phyloP scores from a whole-genome alignment of 1,284 basidiomycete genomes.

The Pseudomicrostroma phylloplanum region DNA sequence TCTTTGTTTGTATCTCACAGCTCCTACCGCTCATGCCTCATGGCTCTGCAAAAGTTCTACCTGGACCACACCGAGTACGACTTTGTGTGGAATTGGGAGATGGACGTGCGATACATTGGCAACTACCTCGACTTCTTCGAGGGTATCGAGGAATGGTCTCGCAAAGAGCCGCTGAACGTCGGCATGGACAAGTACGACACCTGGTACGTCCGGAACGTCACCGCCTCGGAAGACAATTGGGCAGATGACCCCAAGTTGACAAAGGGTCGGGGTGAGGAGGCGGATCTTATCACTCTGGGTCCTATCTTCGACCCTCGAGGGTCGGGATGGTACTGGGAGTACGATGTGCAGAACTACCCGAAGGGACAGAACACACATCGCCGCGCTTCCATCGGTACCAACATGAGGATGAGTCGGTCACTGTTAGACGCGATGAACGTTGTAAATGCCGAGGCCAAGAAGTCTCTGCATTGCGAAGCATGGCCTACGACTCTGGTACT shows the following conservation, averaged over 20 bases:
- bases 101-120: constrained; percentile 50
- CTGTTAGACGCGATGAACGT: constrained; percentile 50
- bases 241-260: constrained; percentile 28
- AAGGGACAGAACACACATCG: constrained; percentile 42
- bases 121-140: constrained; percentile 50
- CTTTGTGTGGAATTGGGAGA: constrained; percentile 51
- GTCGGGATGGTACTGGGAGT: constrained; percentile 51
- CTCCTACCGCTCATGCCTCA: constrained; percentile 49
- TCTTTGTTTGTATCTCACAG: constrained; percentile 12
- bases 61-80: constrained; percentile 51
- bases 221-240: constrained; percentile 44
- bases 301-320: constrained; percentile 51
- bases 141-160: constrained; percentile 45
- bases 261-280: constrained; percentile 41
- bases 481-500: constrained; percentile 50
- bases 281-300: constrained; percentile 48
- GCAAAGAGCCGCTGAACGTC: constrained; percentile 43
- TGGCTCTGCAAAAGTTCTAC: constrained; percentile 50
- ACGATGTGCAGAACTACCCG: constrained; percentile 50
- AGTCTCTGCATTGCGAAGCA: constrained; percentile 49
- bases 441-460: constrained; percentile 49
- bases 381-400: constrained; percentile 49
- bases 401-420: constrained; percentile 48
- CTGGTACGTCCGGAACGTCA: constrained; percentile 47
- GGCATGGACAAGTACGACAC: constrained; percentile 51